These are phyloP conservation scores for Aspergillus ostianus DNA, from an alignment of 495 filamentous ascomycete species.

Conservation along the genomic window DNA sequence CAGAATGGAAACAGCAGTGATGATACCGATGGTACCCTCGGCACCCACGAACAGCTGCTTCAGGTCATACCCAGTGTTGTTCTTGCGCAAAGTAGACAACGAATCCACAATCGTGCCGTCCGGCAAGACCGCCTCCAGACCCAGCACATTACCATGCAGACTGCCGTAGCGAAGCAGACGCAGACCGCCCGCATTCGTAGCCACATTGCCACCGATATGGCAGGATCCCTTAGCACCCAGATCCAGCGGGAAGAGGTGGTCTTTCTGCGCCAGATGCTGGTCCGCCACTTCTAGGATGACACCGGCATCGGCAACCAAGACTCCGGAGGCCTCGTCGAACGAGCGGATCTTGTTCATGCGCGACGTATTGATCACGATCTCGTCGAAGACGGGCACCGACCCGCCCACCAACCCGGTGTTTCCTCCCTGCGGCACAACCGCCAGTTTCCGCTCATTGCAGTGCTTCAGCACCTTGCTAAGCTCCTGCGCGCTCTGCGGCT, in stretches of 20 bases:
- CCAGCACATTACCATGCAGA: conserved; percentile 88
- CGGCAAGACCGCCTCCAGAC: conserved; percentile 87
- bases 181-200: conserved; percentile 92
- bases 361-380: conserved; percentile 87
- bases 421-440: conserved; percentile 96
- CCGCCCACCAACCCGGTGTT: conserved; percentile 96
- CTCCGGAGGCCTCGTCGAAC: conserved; percentile 91
- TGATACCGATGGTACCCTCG: conserved; percentile 92
- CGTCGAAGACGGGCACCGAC: conserved; percentile 93
- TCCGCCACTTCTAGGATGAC: conserved; percentile 88
- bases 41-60: conserved; percentile 97
- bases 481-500: conserved; percentile 77
- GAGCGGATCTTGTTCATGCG: conserved; percentile 87
- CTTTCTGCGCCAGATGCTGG: conserved; percentile 71
- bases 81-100: conserved; percentile 83
- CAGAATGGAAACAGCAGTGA: conserved; percentile 84
- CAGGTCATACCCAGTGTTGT: conserved; percentile 96
- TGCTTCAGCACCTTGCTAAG: conserved; percentile 86
- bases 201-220: conserved; percentile 97
- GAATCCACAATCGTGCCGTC: conserved; percentile 91
- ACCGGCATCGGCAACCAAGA: conserved; percentile 85
- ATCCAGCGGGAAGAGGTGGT: conserved; percentile 90
- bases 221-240: conserved; percentile 96
- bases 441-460: conserved; percentile 87
- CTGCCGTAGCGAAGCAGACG: conserved; percentile 89